Evolutionary conservation across 805 yeast species (phyloP).

Genomic region (Zygosaccharomyces pseudorouxii): DNA sequence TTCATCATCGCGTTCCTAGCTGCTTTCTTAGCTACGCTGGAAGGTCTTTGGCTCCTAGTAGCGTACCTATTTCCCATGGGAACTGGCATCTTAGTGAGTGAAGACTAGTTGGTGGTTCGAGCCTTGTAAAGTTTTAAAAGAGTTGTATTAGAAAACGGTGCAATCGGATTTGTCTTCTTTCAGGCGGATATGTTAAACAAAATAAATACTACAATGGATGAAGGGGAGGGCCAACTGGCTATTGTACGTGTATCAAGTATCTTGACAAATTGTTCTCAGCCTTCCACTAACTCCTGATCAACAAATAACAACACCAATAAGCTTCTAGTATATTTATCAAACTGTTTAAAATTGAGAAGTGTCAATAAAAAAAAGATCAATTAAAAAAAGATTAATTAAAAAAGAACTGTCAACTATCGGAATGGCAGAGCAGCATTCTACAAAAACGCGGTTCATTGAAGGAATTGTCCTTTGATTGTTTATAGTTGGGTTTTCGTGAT

Average conservation of each 20-base stretch:
- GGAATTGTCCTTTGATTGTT: neutral
- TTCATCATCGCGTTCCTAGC: constrained; percentile 28
- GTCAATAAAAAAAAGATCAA: too few species aligned
- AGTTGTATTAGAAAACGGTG: neutral
- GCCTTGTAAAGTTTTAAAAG: neutral
- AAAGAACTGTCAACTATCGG: neutral
- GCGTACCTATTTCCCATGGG: constrained; percentile 9
- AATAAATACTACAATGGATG: neutral
- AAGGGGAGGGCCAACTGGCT: too few species aligned
- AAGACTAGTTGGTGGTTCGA: constrained; percentile 20
- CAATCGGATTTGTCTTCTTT: neutral
- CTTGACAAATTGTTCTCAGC: too few species aligned
- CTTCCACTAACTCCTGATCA: too few species aligned
- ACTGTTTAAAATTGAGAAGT: too few species aligned
- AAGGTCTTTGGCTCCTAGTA: constrained; percentile 8
- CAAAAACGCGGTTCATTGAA: neutral
- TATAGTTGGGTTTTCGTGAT: neutral
- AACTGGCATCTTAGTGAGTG: constrained; percentile 16
- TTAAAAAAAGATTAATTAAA: neutral
- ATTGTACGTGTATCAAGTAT: too few species aligned
- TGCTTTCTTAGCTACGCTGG: constrained; percentile 27
- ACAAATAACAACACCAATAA: too few species aligned
- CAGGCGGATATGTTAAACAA: neutral
- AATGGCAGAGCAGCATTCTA: neutral
- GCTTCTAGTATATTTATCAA: too few species aligned